Base-by-base conservation (phyloP, 805 yeast species). In the Kazachstania africana region DNA sequence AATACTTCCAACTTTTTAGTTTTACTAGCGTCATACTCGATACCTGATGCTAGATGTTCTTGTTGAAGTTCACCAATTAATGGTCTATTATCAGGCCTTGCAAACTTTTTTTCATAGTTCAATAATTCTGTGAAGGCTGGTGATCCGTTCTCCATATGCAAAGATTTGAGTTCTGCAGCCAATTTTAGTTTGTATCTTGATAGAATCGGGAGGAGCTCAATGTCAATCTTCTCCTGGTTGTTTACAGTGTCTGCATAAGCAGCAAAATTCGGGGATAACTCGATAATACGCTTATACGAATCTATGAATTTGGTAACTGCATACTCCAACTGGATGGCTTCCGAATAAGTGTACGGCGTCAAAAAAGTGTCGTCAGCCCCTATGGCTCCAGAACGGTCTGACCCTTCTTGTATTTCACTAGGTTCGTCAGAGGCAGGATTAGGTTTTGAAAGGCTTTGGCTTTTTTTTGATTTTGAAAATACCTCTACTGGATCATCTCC, bases 101-200 rank as follows among this genome's bases (percentile, higher is more conserved):
- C 30, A 30, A 43, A 43, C 12, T 34, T 33, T n/a, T 40, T 16
- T 29, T 62, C 63, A 39, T 64, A 70, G 8, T 60, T 55, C 6
- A 63, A 38, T 3, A 81, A 65, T 27, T 74, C 66, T 34, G 78
- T 75, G 27, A 82, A 66, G 3, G 79, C 38, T 4, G 60, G 51
- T n/a, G 76, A 50, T 26, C 68, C 54, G 0, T 71, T 70, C 4
- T 62, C 37, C 17, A 64, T 55, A 39, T 78, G 62, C 25, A 73
- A 52, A 1, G 75, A 55, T 47, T 75, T 75, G 36, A 83, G 51
- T 37, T 63, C 63, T 0, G 81, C 61, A 1, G 83, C 83, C 16
- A 82, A 50, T 32, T 66, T 65, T 15, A 82, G 45, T 33, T 77
- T 68, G 26, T 68, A 66, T 35, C 75, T 64, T 8, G 68, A 50